phyloP scores from a whole-genome alignment of 495 filamentous ascomycete species.

The Lophiostoma macrostomum region DNA sequence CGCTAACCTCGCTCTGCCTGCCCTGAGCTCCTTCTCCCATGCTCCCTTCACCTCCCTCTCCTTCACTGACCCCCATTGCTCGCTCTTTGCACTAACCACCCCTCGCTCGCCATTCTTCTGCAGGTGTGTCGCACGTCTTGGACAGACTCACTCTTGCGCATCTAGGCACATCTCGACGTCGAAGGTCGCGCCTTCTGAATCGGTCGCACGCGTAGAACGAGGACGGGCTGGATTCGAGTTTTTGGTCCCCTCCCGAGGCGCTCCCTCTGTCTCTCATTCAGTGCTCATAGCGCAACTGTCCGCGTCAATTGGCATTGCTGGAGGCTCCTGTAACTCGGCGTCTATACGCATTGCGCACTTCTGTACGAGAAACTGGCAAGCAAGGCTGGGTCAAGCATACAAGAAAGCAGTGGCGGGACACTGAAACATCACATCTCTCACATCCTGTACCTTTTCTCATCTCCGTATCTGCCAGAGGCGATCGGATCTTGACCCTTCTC shows the following conservation, averaged over 20 bases:
- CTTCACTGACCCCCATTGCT: background rate
- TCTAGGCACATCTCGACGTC: background rate
- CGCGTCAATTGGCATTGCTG: background rate
- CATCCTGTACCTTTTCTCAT: conserved; percentile 25
- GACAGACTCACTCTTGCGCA: background rate
- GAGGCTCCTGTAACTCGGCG: conserved; percentile 7
- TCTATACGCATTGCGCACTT: background rate
- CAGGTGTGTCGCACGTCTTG: background rate
- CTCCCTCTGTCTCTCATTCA: background rate
- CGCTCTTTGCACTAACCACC: background rate
- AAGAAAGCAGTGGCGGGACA: conserved; percentile 3
- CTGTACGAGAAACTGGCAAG: conserved; percentile 1
- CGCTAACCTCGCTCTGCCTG: background rate
- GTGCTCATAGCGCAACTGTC: conserved; percentile 1
- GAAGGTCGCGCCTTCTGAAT: background rate
- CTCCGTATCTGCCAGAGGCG: conserved; percentile 35
- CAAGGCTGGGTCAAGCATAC: conserved; percentile 15
- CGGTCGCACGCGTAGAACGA: conserved; percentile 3
- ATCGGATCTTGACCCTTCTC: conserved; percentile 22
- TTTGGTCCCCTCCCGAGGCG: conserved; percentile 2
- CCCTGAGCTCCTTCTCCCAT: conserved; percentile 8
- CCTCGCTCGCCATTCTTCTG: background rate
- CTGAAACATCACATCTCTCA: conserved; percentile 8
- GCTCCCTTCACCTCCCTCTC: background rate
- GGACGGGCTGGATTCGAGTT: background rate